A percentile compares a stretch with the other conserved stretches of the same genome.
Evolutionary conservation across 495 filamentous ascomycete genomes (phyloP).

Genomic region (Elasticomyces elasticus): DNA sequence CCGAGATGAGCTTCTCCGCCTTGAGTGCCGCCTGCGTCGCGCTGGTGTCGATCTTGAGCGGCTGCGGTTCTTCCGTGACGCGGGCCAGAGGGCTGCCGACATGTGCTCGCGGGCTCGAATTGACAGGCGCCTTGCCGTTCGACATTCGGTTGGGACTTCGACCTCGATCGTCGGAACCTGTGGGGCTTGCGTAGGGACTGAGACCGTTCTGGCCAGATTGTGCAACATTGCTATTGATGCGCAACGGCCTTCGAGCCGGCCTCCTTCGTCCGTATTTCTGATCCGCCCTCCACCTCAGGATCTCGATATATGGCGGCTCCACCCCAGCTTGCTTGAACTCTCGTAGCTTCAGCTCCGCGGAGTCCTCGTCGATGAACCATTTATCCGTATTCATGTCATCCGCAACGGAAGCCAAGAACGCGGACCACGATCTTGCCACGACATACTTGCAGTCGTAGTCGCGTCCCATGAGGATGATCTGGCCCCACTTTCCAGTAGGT

Average conservation of each 20-base stretch:
- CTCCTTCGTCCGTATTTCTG: slow-evolving; percentile 72
- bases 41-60: slow-evolving; percentile 23
- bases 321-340: slow-evolving; percentile 82
- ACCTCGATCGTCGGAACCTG: slow-evolving; percentile 28
- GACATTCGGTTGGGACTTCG: slow-evolving; percentile 31
- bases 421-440: slow-evolving; percentile 81
- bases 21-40: not conserved
- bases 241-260: slow-evolving; percentile 19
- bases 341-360: slow-evolving; percentile 76
- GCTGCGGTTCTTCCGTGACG: slow-evolving; percentile 32
- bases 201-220: slow-evolving; percentile 19
- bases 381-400: slow-evolving; percentile 84
- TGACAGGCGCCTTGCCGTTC: slow-evolving; percentile 23
- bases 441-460: slow-evolving; percentile 99
- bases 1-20: slow-evolving; percentile 9
- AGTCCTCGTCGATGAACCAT: slow-evolving; percentile 83
- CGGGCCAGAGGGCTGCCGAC: slow-evolving; percentile 34
- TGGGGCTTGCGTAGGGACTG: slow-evolving; percentile 31
- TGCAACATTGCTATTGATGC: slow-evolving; percentile 30
- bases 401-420: slow-evolving; percentile 75
- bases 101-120: slow-evolving; percentile 27
- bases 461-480: slow-evolving; percentile 90
- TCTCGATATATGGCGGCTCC: slow-evolving; percentile 90
- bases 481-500: slow-evolving; percentile 83
- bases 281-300: slow-evolving; percentile 86